phyloP scores from a whole-genome alignment of 73 alveolate species.

The Tetrahymena thermophila region DNA sequence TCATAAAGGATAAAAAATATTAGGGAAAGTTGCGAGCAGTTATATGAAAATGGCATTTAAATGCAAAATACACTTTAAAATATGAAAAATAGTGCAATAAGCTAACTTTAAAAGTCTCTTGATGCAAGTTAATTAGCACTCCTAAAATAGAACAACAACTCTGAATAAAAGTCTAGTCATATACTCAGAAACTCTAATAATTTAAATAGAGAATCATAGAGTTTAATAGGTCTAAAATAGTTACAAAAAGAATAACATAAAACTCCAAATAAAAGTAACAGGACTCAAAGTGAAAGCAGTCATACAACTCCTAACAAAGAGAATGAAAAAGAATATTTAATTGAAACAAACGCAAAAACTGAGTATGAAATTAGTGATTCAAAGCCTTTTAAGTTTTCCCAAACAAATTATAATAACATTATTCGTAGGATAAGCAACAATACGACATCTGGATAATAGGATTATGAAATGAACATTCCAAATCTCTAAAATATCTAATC shows the following conservation, averaged over 20 bases:
- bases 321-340: background rate
- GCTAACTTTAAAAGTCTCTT: background rate
- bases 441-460: background rate
- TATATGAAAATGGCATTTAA: background rate
- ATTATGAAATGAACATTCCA: background rate
- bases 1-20: background rate
- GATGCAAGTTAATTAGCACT: background rate
- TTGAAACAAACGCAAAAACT: background rate
- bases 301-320: background rate
- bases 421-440: background rate
- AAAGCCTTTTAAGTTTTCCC: background rate
- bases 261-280: background rate
- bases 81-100: background rate
- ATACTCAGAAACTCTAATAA: background rate
- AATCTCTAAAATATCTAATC: background rate
- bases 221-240: background rate
- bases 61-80: background rate
- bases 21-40: background rate
- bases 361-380: background rate
- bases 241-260: background rate
- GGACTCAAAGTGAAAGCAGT: background rate
- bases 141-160: background rate
- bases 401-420: background rate
- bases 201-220: background rate
- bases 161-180: background rate